These are phyloP conservation scores for Aureobasidium sp. DNA, from an alignment of 2,329 filamentous ascomycete genomes.

Conservation along the genomic window DNA sequence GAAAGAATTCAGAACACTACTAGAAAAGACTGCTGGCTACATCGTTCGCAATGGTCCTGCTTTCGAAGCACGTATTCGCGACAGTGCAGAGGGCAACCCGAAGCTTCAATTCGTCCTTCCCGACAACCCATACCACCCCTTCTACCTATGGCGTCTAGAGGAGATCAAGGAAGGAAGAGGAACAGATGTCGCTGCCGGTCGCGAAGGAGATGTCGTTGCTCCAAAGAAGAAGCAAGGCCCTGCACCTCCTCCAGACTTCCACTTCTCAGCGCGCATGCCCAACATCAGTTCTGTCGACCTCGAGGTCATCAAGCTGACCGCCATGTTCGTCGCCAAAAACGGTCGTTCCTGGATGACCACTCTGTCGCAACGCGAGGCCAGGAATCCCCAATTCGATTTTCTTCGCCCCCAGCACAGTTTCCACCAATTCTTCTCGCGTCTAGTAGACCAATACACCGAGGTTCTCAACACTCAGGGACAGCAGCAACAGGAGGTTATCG, in stretches of 20 bases:
- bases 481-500: constrained; percentile 62
- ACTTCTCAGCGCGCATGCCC: constrained; percentile 94
- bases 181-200: constrained; percentile 67
- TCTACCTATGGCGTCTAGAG: constrained; percentile 81
- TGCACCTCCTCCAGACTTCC: constrained; percentile 74
- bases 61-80: constrained; percentile 76
- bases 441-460: constrained; percentile 88
- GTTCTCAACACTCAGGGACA: constrained; percentile 62
- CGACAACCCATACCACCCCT: constrained; percentile 76
- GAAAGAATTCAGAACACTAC: constrained; percentile 69
- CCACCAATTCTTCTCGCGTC: constrained; percentile 87
- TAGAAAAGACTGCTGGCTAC: constrained; percentile 94
- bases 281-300: constrained; percentile 94
- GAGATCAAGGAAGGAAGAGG: constrained; percentile 81
- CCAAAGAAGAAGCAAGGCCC: constrained; percentile 65
- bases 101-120: constrained; percentile 82
- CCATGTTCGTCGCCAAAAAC: constrained; percentile 86
- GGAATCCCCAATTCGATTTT: constrained; percentile 95
- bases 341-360: constrained; percentile 87
- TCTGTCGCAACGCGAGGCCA: constrained; percentile 76
- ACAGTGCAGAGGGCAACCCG: constrained; percentile 75
- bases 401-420: constrained; percentile 90
- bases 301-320: constrained; percentile 63
- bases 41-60: constrained; percentile 58
- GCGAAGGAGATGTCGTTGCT: constrained; percentile 54